phyloP scores from a whole-genome alignment of 2,329 filamentous ascomycete species.

The Fusarium sp. region DNA sequence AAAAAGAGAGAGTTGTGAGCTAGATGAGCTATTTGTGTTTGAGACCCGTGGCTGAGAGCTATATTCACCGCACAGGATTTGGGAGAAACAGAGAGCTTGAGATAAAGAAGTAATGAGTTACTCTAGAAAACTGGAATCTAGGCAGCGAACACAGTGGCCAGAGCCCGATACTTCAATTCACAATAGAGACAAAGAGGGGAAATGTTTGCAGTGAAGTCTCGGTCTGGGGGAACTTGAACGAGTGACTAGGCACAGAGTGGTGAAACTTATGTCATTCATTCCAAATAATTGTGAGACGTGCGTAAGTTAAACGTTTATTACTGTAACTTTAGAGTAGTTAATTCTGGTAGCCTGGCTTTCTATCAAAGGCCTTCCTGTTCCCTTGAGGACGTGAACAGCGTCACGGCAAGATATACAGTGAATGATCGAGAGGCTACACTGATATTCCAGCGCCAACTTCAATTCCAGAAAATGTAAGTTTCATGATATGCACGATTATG shows the following conservation, averaged over 20 bases:
- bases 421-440: background rate
- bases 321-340: too few relatives aligned
- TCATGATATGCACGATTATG: background rate
- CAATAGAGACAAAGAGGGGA: background rate
- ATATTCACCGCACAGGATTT: background rate
- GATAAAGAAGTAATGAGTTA: background rate
- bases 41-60: background rate
- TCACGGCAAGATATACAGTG: background rate
- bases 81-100: accelerated
- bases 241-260: too few relatives aligned
- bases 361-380: background rate
- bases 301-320: too few relatives aligned
- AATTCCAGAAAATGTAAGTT: accelerated
- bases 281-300: too few relatives aligned
- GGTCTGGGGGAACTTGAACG: too few relatives aligned
- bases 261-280: too few relatives aligned
- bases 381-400: accelerated
- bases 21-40: background rate
- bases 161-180: accelerated
- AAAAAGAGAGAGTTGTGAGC: background rate
- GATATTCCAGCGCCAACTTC: accelerated
- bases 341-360: background rate
- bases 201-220: background rate
- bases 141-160: background rate
- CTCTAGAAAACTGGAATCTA: accelerated